phyloP scores from a whole-genome alignment of 2,329 filamentous ascomycete genomes.

The Exserohilum rostratum region DNA sequence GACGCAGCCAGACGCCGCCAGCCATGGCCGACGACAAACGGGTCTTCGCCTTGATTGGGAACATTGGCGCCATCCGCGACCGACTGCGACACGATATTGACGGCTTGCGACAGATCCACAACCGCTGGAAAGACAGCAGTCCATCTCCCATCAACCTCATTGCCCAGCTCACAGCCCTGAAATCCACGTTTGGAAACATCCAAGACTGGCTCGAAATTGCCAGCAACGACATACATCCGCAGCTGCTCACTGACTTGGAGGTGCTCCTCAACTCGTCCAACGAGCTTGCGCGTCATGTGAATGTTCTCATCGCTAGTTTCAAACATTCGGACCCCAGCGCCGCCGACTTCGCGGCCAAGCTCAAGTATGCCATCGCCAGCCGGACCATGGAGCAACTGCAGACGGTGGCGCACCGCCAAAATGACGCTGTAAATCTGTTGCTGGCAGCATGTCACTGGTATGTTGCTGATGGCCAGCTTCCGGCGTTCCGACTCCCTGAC shows the following conservation, averaged over 20 bases:
- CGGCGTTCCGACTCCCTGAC: slow-evolving; percentile 21
- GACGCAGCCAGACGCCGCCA: slow-evolving; percentile 23
- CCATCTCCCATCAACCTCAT: slow-evolving; percentile 45
- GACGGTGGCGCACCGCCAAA: slow-evolving; percentile 41
- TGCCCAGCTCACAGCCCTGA: slow-evolving; percentile 43
- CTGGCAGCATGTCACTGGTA: slow-evolving; percentile 43
- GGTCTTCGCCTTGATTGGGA: slow-evolving; percentile 36
- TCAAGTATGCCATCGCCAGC: slow-evolving; percentile 40
- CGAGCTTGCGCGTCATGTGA: slow-evolving; percentile 38
- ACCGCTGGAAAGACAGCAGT: slow-evolving; percentile 41
- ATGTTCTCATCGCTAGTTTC: slow-evolving; percentile 33
- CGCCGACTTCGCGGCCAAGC: slow-evolving; percentile 39
- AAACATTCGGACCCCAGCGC: slow-evolving; percentile 40
- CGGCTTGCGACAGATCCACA: slow-evolving; percentile 43
- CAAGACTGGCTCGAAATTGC: slow-evolving; percentile 45
- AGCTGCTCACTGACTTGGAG: slow-evolving; percentile 43
- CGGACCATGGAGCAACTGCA: slow-evolving; percentile 42
- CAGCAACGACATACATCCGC: slow-evolving; percentile 42
- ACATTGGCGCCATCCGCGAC: slow-evolving; percentile 38
- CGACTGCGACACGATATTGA: slow-evolving; percentile 42
- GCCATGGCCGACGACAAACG: slow-evolving; percentile 37
- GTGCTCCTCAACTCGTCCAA: slow-evolving; percentile 41
- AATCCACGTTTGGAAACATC: slow-evolving; percentile 43
- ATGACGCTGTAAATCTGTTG: slow-evolving; percentile 40
- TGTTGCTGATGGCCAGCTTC: slow-evolving; percentile 1